Evolutionary conservation across 2,329 filamentous ascomycete species (phyloP).

Genomic region (Cytospora mali): DNA sequence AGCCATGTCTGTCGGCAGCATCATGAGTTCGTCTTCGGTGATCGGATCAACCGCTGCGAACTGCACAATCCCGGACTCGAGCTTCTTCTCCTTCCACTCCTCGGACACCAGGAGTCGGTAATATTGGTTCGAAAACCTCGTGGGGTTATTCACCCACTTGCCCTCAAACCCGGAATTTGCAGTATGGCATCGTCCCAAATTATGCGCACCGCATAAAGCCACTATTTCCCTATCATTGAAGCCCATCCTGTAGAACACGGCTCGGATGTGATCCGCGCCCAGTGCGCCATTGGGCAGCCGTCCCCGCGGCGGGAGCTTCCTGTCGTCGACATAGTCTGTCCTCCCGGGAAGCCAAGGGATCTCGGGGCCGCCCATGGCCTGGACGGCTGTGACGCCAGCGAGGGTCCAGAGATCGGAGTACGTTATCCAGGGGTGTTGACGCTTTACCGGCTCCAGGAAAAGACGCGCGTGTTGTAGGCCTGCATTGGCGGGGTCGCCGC

Average conservation of each 20-base stretch:
- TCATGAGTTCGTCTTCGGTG: constrained; percentile 61
- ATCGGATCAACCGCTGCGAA: constrained; percentile 64
- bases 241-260: constrained; percentile 95
- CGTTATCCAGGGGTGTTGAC: constrained; percentile 62
- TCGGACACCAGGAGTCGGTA: constrained; percentile 39
- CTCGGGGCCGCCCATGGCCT: constrained; percentile 61
- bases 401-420: constrained; percentile 69
- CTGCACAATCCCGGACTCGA: constrained; percentile 54
- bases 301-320: constrained; percentile 60
- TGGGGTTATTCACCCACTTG: constrained; percentile 42
- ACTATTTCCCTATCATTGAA: constrained; percentile 98
- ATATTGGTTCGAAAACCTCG: constrained; percentile 43
- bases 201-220: constrained; percentile 82
- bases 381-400: constrained; percentile 59
- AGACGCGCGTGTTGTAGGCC: constrained; percentile 65
- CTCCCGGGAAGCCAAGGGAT: constrained; percentile 60
- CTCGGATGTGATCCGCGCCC: constrained; percentile 78
- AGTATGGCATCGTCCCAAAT: constrained; percentile 71
- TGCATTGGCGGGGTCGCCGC: constrained; percentile 66
- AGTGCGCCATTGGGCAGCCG: constrained; percentile 76
- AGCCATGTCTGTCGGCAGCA: constrained; percentile 66
- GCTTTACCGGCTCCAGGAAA: constrained; percentile 65
- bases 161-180: constrained; percentile 50
- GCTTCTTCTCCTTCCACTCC: constrained; percentile 50
- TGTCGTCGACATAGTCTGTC: constrained; percentile 64